A percentile compares a stretch with the other conserved stretches of the same genome.
phyloP scores from a whole-genome alignment of 176 grass and related monocot genomes.

The Panicum miliaceum region DNA sequence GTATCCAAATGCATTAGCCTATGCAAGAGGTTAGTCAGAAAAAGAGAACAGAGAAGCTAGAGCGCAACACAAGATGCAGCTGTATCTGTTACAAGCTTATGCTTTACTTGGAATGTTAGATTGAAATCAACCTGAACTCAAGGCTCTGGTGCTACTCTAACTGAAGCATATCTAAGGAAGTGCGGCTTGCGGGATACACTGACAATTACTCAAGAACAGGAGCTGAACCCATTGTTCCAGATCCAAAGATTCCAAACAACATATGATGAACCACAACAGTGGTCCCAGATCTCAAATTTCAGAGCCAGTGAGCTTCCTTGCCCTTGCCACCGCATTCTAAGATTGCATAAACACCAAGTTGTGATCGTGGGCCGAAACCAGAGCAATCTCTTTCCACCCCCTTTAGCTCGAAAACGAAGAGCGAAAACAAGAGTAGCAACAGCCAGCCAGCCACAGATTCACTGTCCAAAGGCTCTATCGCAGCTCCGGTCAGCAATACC shows the following conservation, averaged over 20 bases:
- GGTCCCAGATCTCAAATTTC: neutral
- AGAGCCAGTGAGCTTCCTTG: neutral
- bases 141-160: neutral
- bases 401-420: neutral
- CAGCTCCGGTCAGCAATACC: neutral
- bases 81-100: neutral
- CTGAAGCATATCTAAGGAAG: neutral
- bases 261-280: neutral
- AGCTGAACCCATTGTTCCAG: neutral
- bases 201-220: neutral
- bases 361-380: neutral
- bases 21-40: neutral
- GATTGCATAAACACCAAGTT: neutral
- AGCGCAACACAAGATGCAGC: neutral
- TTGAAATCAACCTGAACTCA: neutral
- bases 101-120: neutral
- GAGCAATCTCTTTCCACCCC: neutral
- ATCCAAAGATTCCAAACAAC: neutral
- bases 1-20: neutral
- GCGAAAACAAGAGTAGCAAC: neutral
- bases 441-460: neutral
- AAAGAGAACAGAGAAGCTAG: neutral
- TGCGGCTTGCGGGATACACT: neutral
- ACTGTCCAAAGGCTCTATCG: neutral
- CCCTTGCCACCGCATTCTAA: neutral